phyloP scores from a whole-genome alignment of 257 asterid genomes.

The Jacaranda copaia region DNA sequence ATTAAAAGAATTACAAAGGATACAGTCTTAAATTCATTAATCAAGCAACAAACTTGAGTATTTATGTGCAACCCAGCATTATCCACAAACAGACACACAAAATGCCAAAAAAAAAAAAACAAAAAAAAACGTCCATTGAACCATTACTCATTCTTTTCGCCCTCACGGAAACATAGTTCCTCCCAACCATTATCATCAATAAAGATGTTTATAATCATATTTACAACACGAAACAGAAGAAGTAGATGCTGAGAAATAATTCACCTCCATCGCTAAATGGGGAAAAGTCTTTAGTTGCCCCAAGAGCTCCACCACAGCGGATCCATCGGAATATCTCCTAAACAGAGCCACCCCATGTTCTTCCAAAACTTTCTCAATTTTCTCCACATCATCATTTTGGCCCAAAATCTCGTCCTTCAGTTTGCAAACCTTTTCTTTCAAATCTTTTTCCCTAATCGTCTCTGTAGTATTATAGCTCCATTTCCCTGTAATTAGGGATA shows the following conservation, averaged over 20 bases:
- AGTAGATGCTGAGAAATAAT: slow-evolving; percentile 7
- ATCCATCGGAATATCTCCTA: slow-evolving; percentile 58
- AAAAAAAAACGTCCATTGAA: not conserved
- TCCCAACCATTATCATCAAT: not conserved
- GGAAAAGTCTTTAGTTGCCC: slow-evolving; percentile 53
- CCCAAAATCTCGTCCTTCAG: slow-evolving; percentile 60
- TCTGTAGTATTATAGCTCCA: slow-evolving; percentile 28
- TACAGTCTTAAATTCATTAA: not conserved
- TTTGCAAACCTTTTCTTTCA: slow-evolving; percentile 45
- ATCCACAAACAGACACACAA: not conserved
- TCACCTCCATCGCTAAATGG: slow-evolving; percentile 68
- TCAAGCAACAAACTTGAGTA: too few species aligned
- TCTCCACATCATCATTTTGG: slow-evolving; percentile 44
- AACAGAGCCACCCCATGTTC: slow-evolving; percentile 63
- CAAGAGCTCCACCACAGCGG: slow-evolving; percentile 71
- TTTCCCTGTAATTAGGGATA: slow-evolving; percentile 44
- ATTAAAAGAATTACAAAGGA: not conserved
- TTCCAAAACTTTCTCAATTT: slow-evolving; percentile 55
- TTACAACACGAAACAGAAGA: not conserved
- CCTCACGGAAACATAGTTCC: not conserved
- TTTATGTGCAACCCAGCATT: too few species aligned
- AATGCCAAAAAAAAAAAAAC: not conserved
- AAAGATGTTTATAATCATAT: not conserved
- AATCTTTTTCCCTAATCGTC: slow-evolving; percentile 24
- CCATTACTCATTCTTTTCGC: not conserved